Conservation (phyloP, 108 stramenopile genomes). For the Asterionellopsis glacialis region DNA sequence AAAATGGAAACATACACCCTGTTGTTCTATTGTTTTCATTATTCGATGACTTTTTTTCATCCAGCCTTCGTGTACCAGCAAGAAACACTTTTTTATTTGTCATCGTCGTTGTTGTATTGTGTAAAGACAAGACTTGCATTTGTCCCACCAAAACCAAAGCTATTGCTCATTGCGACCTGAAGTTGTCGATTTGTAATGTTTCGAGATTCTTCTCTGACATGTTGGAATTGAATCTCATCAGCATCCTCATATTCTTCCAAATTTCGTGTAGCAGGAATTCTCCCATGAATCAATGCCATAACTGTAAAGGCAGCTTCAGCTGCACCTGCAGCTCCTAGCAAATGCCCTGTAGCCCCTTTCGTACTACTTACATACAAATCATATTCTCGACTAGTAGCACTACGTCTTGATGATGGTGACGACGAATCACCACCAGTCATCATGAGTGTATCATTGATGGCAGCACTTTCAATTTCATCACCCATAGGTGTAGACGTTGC, state of each 20-base stretch:
- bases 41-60: too few relatives aligned
- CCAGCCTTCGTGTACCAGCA: too few relatives aligned
- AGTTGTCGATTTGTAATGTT: conserved; percentile 10
- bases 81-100: too few relatives aligned
- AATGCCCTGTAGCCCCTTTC: conserved; percentile 94
- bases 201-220: conserved; percentile 18
- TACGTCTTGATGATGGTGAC: background rate
- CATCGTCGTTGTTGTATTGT: background rate
- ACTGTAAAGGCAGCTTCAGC: conserved; percentile 89
- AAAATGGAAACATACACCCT: too few relatives aligned
- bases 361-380: conserved; percentile 78
- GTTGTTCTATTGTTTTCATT: too few relatives aligned
- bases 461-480: conserved; percentile 85
- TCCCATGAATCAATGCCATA: conserved; percentile 52
- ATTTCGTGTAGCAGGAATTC: conserved; percentile 84
- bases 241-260: conserved; percentile 35
- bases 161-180: conserved; percentile 76
- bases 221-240: conserved; percentile 21
- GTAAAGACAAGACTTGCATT: conserved; percentile 90
- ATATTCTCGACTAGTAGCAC: background rate
- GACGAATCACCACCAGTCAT: too few relatives aligned
- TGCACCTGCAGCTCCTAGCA: conserved; percentile 96
- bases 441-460: conserved; percentile 57
- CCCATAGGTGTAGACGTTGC: conserved; percentile 96
- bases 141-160: conserved; percentile 98